These are phyloP conservation scores for Blastobotrys capitulatus DNA, from an alignment of 1,139 yeast genomes.

Conservation along the genomic window DNA sequence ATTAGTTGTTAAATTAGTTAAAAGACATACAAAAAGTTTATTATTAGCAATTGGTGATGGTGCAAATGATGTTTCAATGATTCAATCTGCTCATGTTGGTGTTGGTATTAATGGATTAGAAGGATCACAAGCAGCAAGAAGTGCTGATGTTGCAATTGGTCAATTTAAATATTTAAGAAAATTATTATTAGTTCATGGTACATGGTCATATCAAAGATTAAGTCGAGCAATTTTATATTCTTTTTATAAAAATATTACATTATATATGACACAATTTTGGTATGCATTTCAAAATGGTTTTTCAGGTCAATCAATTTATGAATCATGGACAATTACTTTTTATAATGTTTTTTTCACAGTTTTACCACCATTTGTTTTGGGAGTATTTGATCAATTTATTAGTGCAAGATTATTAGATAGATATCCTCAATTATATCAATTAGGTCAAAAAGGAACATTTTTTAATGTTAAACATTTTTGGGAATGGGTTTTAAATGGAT, in stretches of 20 bases:
- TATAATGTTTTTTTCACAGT: conserved; percentile 96
- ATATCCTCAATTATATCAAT: conserved; percentile 86
- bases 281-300: conserved; percentile 86
- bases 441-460: conserved; percentile 84
- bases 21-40: conserved; percentile 64
- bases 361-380: conserved; percentile 91
- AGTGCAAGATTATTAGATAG: conserved; percentile 83
- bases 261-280: conserved; percentile 99
- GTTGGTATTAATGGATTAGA: conserved; percentile 99
- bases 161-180: conserved; percentile 85
- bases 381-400: conserved; percentile 95
- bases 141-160: conserved; percentile 96
- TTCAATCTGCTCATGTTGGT: conserved; percentile 98
- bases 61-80: conserved; percentile 98
- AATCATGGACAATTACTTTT: conserved; percentile 96
- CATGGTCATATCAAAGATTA: conserved; percentile 96
- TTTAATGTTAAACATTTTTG: conserved; percentile 90
- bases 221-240: conserved; percentile 90
- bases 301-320: conserved; percentile 94
- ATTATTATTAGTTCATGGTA: conserved; percentile 84
- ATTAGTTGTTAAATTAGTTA: conserved; percentile 86
- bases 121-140: conserved; percentile 98
- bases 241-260: conserved; percentile 89
- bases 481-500: conserved; percentile 97
- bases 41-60: conserved; percentile 97